A percentile compares a stretch with the other conserved stretches of the same genome.
These are phyloP conservation scores for Proliferodiscus dingleyae DNA, from an alignment of 2,329 filamentous ascomycete genomes.

Conservation along the genomic window DNA sequence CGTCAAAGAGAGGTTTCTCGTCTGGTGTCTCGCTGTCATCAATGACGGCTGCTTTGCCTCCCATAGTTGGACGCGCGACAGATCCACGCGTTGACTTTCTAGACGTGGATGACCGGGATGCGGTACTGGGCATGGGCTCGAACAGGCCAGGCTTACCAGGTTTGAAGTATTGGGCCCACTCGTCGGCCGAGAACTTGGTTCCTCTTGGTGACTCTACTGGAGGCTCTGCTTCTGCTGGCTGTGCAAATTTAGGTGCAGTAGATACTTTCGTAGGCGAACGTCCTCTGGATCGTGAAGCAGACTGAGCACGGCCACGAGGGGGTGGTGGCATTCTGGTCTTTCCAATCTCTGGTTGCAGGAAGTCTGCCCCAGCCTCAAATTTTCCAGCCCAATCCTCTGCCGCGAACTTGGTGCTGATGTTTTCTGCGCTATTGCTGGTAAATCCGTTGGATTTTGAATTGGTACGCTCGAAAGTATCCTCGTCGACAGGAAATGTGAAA, in stretches of 20 bases:
- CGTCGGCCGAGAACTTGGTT: conserved; percentile 28
- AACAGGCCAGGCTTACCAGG: conserved; percentile 18
- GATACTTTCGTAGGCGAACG: conserved; percentile 29
- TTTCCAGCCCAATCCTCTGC: conserved; percentile 41
- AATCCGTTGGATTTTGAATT: conserved; percentile 39
- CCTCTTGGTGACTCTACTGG: conserved; percentile 26
- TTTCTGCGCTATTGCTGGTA: conserved; percentile 49
- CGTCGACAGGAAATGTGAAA: conserved; percentile 45
- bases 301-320: conserved; percentile 22
- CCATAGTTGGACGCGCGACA: conserved; percentile 23
- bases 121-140: neutral
- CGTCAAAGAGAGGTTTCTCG: conserved; percentile 25
- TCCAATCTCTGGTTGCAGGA: conserved; percentile 26
- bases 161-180: conserved; percentile 30
- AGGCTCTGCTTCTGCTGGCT: conserved; percentile 14
- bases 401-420: conserved; percentile 58
- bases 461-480: conserved; percentile 37
- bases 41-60: conserved; percentile 26
- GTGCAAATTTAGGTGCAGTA: conserved; percentile 13
- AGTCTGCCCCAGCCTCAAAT: conserved; percentile 29
- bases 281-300: conserved; percentile 23
- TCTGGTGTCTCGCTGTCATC: conserved; percentile 25
- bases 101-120: conserved; percentile 6
- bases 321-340: conserved; percentile 12
- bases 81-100: conserved; percentile 20